A percentile compares a stretch with the other conserved stretches of the same genome.
These are phyloP conservation scores for Fraxinus sp. DNA, from an alignment of 305 asterid species.

Conservation along the genomic window DNA sequence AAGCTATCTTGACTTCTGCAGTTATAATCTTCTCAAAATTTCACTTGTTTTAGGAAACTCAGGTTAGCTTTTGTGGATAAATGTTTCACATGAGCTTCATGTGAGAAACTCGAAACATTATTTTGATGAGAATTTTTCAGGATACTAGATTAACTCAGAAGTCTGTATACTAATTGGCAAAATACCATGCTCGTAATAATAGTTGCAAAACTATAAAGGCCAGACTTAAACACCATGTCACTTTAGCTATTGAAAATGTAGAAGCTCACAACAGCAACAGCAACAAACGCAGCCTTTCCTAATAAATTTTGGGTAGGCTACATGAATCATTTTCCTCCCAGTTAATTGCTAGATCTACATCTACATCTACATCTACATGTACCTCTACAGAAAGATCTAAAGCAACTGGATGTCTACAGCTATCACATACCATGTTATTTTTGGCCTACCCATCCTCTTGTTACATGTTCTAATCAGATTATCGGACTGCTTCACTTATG, in stretches of 20 bases:
- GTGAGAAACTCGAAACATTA: not conserved
- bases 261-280: not conserved
- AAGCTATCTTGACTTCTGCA: conserved; percentile 1
- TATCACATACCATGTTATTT: not conserved
- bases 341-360: not conserved
- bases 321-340: not conserved
- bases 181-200: not conserved
- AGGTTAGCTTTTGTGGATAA: not conserved
- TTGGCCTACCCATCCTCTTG: not conserved
- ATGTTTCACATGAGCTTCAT: not conserved
- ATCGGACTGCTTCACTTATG: not conserved
- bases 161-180: not conserved
- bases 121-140: not conserved
- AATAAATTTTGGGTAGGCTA: not conserved
- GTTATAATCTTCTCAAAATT: not conserved
- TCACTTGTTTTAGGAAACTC: not conserved
- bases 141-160: not conserved
- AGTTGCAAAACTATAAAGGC: not conserved
- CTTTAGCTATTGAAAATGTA: not conserved
- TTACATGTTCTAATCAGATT: not conserved
- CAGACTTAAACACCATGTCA: not conserved
- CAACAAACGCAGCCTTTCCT: not conserved
- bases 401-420: not conserved
- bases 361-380: not conserved
- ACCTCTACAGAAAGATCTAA: not conserved